Conservation (phyloP, 345 rosid species). For the Draba incana region DNA sequence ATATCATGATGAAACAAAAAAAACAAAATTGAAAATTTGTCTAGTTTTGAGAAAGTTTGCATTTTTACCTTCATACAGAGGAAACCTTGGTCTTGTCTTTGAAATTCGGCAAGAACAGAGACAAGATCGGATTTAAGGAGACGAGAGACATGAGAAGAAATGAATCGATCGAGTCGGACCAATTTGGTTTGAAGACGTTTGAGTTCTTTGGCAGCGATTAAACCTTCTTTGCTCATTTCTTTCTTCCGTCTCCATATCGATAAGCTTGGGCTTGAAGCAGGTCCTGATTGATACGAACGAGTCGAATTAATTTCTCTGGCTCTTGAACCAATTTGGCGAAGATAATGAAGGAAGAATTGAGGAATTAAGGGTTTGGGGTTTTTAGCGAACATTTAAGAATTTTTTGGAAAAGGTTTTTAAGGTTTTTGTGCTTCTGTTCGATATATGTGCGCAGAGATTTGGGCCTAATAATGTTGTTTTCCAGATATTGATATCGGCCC, state of each 20-base stretch:
- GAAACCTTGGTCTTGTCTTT: conserved; percentile 86
- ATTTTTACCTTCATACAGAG: conserved; percentile 81
- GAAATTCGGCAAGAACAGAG: conserved; percentile 84
- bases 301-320: neutral
- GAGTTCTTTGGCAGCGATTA: conserved; percentile 80
- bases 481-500: neutral
- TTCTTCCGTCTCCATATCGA: conserved; percentile 98
- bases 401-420: neutral
- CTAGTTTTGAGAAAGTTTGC: neutral
- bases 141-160: conserved; percentile 71
- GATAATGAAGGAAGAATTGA: conserved; percentile 18
- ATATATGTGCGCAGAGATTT: neutral
- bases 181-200: conserved; percentile 70
- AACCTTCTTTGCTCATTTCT: conserved; percentile 86
- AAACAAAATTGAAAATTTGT: neutral
- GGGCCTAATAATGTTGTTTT: neutral
- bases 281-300: conserved; percentile 39
- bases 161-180: conserved; percentile 61
- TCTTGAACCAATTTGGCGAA: neutral
- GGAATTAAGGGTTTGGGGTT: conserved; percentile 28
- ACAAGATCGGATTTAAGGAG: conserved; percentile 88
- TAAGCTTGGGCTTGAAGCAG: conserved; percentile 80
- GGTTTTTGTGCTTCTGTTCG: neutral
- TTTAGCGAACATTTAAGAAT: conserved; percentile 20
- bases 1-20: too few species aligned